A percentile compares a stretch with the other conserved stretches of the same genome.
Conservation (phyloP, 768 basidiomycete species). For the Hortiboletus campestris region DNA sequence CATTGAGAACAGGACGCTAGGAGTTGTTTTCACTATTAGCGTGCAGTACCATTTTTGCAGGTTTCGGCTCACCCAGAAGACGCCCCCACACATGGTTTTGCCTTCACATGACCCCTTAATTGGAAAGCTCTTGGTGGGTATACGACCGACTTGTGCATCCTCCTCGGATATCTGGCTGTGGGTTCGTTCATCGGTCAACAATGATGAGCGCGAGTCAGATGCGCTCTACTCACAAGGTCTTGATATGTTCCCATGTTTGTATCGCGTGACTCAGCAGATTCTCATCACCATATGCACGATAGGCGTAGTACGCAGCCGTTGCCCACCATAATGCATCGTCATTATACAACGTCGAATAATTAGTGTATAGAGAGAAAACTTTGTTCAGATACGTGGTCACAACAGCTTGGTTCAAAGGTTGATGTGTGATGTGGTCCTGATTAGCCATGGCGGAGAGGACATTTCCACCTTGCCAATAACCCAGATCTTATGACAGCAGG, state of each 20-base stretch:
- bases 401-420: neutral
- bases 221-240: slow-evolving; percentile 39
- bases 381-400: slow-evolving; percentile 9
- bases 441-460: slow-evolving; percentile 52
- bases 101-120: slow-evolving; percentile 45
- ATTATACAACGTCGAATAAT: slow-evolving; percentile 10
- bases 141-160: slow-evolving; percentile 36
- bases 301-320: slow-evolving; percentile 47
- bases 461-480: slow-evolving; percentile 55
- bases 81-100: slow-evolving; percentile 51
- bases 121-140: slow-evolving; percentile 42
- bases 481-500: slow-evolving; percentile 36
- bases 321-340: slow-evolving; percentile 48
- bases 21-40: neutral
- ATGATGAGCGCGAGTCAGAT: neutral
- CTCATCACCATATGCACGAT: slow-evolving; percentile 45
- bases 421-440: slow-evolving; percentile 1
- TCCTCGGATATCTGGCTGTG: slow-evolving; percentile 36
- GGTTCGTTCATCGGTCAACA: neutral
- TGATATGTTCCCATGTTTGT: slow-evolving; percentile 48
- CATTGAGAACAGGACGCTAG: slow-evolving; percentile 43
- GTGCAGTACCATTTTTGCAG: too few species aligned
- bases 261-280: slow-evolving; percentile 44
- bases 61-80: slow-evolving; percentile 46
- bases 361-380: slow-evolving; percentile 2